phyloP scores from a whole-genome alignment of 2,329 filamentous ascomycete species.

The Penicillium sp. region DNA sequence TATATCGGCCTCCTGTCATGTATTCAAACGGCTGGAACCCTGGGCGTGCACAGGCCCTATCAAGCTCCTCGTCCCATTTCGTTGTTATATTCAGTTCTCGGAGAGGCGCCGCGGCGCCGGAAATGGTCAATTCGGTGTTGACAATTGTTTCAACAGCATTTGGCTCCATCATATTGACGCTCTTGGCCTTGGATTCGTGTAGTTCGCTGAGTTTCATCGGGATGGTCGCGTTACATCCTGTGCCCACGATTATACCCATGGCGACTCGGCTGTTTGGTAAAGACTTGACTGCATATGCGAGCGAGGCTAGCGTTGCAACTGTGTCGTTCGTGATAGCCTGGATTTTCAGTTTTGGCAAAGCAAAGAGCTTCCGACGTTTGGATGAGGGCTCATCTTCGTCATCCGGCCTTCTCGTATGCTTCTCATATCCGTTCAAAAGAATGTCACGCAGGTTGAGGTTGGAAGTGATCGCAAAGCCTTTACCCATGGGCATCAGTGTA shows the following conservation, averaged over 20 bases:
- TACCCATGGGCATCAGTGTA: conserved; percentile 55
- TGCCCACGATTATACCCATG: conserved; percentile 79
- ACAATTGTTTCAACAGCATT: conserved; percentile 65
- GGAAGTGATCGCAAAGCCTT: conserved; percentile 55
- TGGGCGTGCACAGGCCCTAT: conserved; percentile 62
- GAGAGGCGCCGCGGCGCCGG: conserved; percentile 66
- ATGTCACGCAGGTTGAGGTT: conserved; percentile 54
- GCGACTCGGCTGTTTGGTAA: conserved; percentile 59
- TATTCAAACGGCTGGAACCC: conserved; percentile 81
- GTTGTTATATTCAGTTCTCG: conserved; percentile 58
- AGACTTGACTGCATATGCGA: conserved; percentile 66
- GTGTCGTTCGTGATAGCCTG: conserved; percentile 77
- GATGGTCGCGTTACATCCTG: conserved; percentile 76
- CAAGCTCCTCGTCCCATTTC: conserved; percentile 65
- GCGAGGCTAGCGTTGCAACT: conserved; percentile 71
- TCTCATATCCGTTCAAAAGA: conserved; percentile 51
- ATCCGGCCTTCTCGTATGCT: conserved; percentile 44
- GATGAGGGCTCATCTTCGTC: conserved; percentile 40
- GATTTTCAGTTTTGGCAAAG: conserved; percentile 63
- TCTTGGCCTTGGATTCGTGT: conserved; percentile 57
- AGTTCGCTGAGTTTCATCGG: conserved; percentile 62
- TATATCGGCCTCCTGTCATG: conserved; percentile 74
- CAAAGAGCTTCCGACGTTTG: conserved; percentile 44
- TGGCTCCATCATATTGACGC: conserved; percentile 46
- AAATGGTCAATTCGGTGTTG: conserved; percentile 82